A percentile compares a stretch with the other conserved stretches of the same genome.
These are phyloP conservation scores for Atalantia buxifolia DNA, from an alignment of 345 rosid genomes.

Conservation along the genomic window DNA sequence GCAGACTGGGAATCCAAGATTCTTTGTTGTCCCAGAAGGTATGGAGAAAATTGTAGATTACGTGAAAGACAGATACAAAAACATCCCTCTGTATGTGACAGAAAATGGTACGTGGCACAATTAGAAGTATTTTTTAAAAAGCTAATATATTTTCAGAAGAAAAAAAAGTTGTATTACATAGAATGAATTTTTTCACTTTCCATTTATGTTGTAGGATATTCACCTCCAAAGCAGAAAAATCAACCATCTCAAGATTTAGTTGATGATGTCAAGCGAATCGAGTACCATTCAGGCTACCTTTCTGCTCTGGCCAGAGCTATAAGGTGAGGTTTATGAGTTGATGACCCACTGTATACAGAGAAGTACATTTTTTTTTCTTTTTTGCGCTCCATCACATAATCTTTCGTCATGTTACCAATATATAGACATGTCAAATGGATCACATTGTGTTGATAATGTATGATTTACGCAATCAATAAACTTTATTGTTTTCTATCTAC, in stretches of 20 bases:
- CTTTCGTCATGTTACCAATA: too few species aligned
- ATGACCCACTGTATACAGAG: background rate
- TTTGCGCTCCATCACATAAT: too few species aligned
- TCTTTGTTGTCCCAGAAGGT: slow-evolving; percentile 44
- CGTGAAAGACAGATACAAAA: slow-evolving; percentile 35
- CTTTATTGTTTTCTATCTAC: background rate
- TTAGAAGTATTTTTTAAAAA: background rate
- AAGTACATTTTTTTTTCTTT: too few species aligned
- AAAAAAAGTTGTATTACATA: background rate
- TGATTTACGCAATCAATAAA: too few species aligned
- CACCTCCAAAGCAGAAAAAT: slow-evolving; percentile 11
- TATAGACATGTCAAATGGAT: background rate
- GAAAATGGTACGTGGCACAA: slow-evolving; percentile 35
- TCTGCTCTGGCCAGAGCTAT: slow-evolving; percentile 35
- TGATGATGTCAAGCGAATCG: slow-evolving; percentile 27
- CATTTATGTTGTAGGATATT: slow-evolving; percentile 24
- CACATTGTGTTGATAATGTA: background rate
- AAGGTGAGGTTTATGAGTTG: slow-evolving; percentile 15
- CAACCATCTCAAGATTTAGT: slow-evolving; percentile 3
- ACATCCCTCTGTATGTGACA: slow-evolving; percentile 40
- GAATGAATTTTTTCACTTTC: background rate
- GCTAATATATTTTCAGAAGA: background rate
- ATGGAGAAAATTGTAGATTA: slow-evolving; percentile 38
- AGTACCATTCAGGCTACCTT: slow-evolving; percentile 36
- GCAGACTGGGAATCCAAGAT: slow-evolving; percentile 30